Percentiles rank a stretch among this genome's conserved stretches.
Conservation (phyloP, 2,329 filamentous ascomycete genomes). For the Fusarium humuli region DNA sequence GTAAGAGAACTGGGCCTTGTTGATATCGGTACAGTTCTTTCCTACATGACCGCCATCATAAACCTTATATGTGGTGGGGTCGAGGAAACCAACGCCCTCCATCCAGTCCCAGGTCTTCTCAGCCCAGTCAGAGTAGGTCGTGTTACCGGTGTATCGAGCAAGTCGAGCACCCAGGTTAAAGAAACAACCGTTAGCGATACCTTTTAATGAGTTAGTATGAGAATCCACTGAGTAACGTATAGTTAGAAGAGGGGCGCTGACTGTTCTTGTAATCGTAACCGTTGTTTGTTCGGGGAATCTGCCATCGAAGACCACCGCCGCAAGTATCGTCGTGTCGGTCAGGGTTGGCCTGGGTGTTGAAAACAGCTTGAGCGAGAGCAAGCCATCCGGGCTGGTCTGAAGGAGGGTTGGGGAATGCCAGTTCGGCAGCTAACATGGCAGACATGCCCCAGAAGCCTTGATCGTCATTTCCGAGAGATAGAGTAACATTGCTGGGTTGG, state of each 20-base stretch:
- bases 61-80: slow-evolving; percentile 67
- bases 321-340: slow-evolving; percentile 69
- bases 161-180: slow-evolving; percentile 77
- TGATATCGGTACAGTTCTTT: slow-evolving; percentile 66
- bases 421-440: slow-evolving; percentile 70
- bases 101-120: slow-evolving; percentile 74
- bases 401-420: slow-evolving; percentile 66
- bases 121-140: slow-evolving; percentile 73
- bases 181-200: slow-evolving; percentile 70
- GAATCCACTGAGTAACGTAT: neutral
- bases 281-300: slow-evolving; percentile 78
- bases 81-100: slow-evolving; percentile 66
- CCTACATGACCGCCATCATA: slow-evolving; percentile 68
- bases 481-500: slow-evolving; percentile 66
- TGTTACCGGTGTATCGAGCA: slow-evolving; percentile 75
- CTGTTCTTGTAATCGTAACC: slow-evolving; percentile 82
- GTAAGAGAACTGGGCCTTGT: slow-evolving; percentile 70
- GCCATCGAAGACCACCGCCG: slow-evolving; percentile 77
- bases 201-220: slow-evolving; percentile 28
- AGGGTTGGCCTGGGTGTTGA: slow-evolving; percentile 64
- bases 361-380: slow-evolving; percentile 72
- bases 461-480: slow-evolving; percentile 71
- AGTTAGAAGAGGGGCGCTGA: slow-evolving; percentile 33
- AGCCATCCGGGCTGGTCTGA: slow-evolving; percentile 64
- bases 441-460: slow-evolving; percentile 76